Evolutionary conservation across 345 rosid genomes (phyloP).

Genomic region (Gossypium anomalum): DNA sequence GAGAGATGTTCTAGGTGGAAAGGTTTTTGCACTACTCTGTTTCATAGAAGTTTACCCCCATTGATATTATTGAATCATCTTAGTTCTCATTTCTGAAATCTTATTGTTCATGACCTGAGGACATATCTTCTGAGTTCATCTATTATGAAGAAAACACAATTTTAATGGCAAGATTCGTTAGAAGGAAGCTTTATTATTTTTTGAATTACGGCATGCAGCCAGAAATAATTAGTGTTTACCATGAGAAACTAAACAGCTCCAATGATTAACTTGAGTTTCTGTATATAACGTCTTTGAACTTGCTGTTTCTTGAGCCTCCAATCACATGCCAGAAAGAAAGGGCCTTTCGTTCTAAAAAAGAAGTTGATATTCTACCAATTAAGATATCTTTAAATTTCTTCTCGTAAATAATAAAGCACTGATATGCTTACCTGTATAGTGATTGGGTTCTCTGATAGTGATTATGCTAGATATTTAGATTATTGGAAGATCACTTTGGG

Average conservation of each 20-base stretch:
- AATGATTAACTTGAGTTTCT: neutral
- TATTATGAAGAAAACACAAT: neutral
- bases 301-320: neutral
- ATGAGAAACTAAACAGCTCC: neutral
- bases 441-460: neutral
- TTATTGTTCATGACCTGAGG: neutral
- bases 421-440: neutral
- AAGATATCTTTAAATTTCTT: neutral
- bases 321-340: neutral
- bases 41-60: neutral
- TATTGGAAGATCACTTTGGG: neutral
- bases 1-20: conserved; percentile 95
- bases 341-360: no score
- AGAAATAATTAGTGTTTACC: neutral
- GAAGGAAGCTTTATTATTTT: neutral
- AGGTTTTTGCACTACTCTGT: conserved; percentile 44
- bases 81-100: neutral
- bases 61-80: neutral
- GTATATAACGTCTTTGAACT: neutral
- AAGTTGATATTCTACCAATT: neutral
- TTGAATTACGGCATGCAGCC: neutral
- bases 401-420: neutral
- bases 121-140: neutral
- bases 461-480: neutral
- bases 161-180: neutral